A percentile compares a stretch with the other conserved stretches of the same genome.
phyloP scores from a whole-genome alignment of 345 rosid genomes.

The Alliaria petiolata region DNA sequence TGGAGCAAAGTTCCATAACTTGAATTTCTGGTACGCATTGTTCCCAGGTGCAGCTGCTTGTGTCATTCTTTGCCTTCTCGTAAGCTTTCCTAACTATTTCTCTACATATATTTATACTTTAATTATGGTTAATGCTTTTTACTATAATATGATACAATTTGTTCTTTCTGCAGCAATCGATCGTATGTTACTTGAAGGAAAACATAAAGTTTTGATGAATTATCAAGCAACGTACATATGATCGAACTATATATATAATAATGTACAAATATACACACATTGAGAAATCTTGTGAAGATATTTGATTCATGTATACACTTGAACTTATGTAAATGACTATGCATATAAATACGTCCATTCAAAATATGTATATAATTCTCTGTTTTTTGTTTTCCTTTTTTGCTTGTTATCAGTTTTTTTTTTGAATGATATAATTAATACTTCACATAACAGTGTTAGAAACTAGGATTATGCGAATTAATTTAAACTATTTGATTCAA shows the following conservation, averaged over 20 bases:
- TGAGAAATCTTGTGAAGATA: constrained; percentile 21
- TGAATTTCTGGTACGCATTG: constrained; percentile 73
- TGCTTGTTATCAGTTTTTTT: neutral
- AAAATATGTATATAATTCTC: neutral
- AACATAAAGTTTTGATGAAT: constrained; percentile 53
- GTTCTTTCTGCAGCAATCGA: constrained; percentile 67
- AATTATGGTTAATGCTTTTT: too few relatives aligned
- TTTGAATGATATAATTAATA: neutral
- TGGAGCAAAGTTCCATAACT: constrained; percentile 66
- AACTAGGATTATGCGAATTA: neutral
- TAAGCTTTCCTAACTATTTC: constrained; percentile 28
- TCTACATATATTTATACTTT: neutral
- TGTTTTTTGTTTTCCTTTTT: too few relatives aligned
- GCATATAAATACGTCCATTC: neutral
- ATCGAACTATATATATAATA: neutral
- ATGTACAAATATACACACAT: constrained; percentile 12
- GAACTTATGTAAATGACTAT: constrained; percentile 13
- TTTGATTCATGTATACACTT: constrained; percentile 22
- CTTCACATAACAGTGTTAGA: neutral
- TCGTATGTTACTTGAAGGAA: constrained; percentile 70
- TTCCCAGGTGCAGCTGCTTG: constrained; percentile 93
- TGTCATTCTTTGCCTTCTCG: constrained; percentile 66
- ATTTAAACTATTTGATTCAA: neutral
- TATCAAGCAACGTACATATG: constrained; percentile 4
- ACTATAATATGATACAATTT: neutral